phyloP scores from a whole-genome alignment of 1,139 yeast genomes.

The Scheffersomyces stambukii region DNA sequence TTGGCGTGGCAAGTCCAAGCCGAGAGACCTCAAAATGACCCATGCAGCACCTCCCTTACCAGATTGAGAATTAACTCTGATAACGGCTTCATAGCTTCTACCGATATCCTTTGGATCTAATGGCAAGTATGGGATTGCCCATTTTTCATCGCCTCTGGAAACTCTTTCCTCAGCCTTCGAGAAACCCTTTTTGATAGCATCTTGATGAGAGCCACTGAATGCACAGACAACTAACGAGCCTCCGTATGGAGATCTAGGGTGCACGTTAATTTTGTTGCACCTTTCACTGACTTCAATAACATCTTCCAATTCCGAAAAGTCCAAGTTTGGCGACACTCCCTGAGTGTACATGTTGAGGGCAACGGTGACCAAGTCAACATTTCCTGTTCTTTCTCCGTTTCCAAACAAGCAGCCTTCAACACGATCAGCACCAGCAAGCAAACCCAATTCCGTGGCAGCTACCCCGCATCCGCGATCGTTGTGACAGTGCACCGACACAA shows the following conservation, averaged over 20 bases:
- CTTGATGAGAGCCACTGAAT: slow-evolving; percentile 48
- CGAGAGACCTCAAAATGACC: slow-evolving; percentile 45
- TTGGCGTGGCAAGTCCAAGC: slow-evolving; percentile 45
- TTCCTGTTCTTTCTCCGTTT: slow-evolving; percentile 49
- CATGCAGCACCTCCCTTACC: slow-evolving; percentile 53
- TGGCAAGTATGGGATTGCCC: slow-evolving; percentile 47
- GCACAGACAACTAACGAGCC: slow-evolving; percentile 50
- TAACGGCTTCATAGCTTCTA: slow-evolving; percentile 48
- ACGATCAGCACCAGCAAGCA: slow-evolving; percentile 49
- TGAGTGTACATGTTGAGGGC: slow-evolving; percentile 47
- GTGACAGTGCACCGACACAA: slow-evolving; percentile 46
- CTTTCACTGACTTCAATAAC: slow-evolving; percentile 42
- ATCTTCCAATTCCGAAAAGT: slow-evolving; percentile 38
- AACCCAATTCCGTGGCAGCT: slow-evolving; percentile 47
- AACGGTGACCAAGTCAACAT: slow-evolving; percentile 45
- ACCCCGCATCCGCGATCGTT: slow-evolving; percentile 50
- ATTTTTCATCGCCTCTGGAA: slow-evolving; percentile 17
- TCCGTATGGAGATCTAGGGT: slow-evolving; percentile 47
- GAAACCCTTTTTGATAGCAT: slow-evolving; percentile 49
- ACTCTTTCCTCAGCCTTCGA: slow-evolving; percentile 16
- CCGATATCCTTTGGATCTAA: slow-evolving; percentile 50
- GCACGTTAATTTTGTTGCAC: slow-evolving; percentile 45
- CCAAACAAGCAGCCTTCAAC: slow-evolving; percentile 50
- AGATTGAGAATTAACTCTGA: slow-evolving; percentile 48
- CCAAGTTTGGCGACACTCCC: slow-evolving; percentile 42